Evolutionary conservation across 495 filamentous ascomycete species (phyloP), one percentile per base, ranked within the genome.

Genomic region (Penicillium flavigenum): DNA sequence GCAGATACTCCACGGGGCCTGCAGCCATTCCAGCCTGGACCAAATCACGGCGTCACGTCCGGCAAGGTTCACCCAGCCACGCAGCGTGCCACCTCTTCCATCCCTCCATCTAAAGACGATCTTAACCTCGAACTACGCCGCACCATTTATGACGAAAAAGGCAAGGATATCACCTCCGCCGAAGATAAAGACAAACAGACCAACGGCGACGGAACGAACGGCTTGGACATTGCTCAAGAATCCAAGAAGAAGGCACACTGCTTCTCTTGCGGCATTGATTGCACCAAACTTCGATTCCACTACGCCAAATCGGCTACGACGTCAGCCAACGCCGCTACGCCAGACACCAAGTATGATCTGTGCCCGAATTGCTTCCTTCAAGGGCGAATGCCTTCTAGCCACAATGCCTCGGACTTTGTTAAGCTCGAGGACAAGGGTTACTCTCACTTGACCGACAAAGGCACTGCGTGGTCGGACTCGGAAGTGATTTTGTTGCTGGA

Each of bases 1-100:
- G 92, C 89, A 61, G 94, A 98, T 70, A 97, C 94, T 5, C 95
- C 94, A 46, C 89, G 94, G 31, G 94, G 94, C 17, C 82, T 98
- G 36, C 93, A 97, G 68, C 86, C 92, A 41, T 96, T 91, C 81
- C 94, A 98, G 67, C 94, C 94, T 20, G 88, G 88, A 5, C 84
- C 91, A 0, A 86, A 89, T 65, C 82, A 89, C 14, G 76, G 83
- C 29, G 79, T 90, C 22, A 88, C 90, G 20, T 76, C 86, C 34
- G 91, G 88, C 19, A 95, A 87, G 69, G 80, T 83, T 53, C 84
- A 91, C 57, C 65, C 84, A 14, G 77, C 78, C 19, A 91, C 89
- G 12, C 88, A 90, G 32, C 89, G 88, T n/a, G 87, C 91, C 10
- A 84, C 85, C 36, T 89, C 84, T 51, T 84, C 82, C 19, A 82